Base-by-base conservation (phyloP, 1,284 basidiomycete species). In the Rhodotorula sp. region DNA sequence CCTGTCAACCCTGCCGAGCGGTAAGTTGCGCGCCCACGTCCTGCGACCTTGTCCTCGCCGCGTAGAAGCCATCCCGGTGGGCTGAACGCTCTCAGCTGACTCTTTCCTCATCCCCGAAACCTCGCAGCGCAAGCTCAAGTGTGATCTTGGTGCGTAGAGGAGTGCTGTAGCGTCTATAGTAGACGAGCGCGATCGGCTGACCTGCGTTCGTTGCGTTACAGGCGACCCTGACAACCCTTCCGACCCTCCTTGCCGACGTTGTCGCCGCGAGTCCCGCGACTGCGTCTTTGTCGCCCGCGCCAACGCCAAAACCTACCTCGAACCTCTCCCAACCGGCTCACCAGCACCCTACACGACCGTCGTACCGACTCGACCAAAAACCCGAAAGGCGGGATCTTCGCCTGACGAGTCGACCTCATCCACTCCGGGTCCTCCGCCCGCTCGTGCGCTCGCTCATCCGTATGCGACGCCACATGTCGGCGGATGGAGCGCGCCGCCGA, bases 211-310 rank as follows among this genome's bases (percentile, higher is more conserved):
- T 28, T 44, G 34, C 16, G 16, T 16, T 3, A 22, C 55, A 70
- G 71, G 65, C 28, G 80, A 82, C 65, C 80, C 81, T 50, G 82
- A 82, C 63, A 76, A 78, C 4, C 82, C 82, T 1, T 79, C 78
- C 15, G 79, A 82, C 57, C 81, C 81, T 8, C 82, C 82, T 9
- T 83, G 82, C 65, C 76, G 79, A 7, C 74, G 82, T 28, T 83
- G 82, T 65, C 77, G 81, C 37, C 78, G 82, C 37, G 82, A 83
- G 66, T 77, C 81, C 67, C 75, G 80, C 20, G 79, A 81, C 37
- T 83, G 82, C 68, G 78, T 82, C 58, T 83, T 83, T 65, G 55
- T 64, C 55, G 61, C 54, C 16, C 63, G 66, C 4, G 52, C 55
- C 15, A 64, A 65, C 57, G 62, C 58, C 40, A 65, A 44, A 26